These are phyloP conservation scores for Termitomyces sp. DNA, from an alignment of 768 basidiomycete genomes.

Conservation along the genomic window DNA sequence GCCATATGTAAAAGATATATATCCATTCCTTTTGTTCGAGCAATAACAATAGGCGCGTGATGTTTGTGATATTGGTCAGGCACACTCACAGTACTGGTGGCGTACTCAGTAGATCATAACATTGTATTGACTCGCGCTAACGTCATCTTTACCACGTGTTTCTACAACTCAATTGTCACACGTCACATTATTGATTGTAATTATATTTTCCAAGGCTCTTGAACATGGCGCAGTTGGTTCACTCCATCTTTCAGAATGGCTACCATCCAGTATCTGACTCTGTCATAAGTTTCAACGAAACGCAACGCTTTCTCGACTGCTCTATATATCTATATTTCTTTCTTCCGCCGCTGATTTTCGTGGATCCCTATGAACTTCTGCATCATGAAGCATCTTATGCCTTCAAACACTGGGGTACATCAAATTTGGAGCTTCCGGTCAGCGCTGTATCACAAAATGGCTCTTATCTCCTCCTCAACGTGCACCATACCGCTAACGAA, in stretches of 20 bases:
- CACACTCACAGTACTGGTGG: no score
- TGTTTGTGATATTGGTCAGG: no score
- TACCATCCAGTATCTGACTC: conserved; percentile 34
- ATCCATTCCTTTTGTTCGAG: no score
- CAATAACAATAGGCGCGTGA: no score
- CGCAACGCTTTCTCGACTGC: conserved; percentile 20
- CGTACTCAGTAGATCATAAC: no score
- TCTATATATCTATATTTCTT: conserved; percentile 32
- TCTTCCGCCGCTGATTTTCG: conserved; percentile 39
- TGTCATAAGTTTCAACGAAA: conserved; percentile 18
- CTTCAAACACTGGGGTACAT: conserved; percentile 35
- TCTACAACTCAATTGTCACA: no score
- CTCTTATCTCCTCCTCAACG: conserved; percentile 21
- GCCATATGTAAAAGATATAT: no score
- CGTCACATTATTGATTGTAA: not conserved
- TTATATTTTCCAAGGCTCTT: not conserved
- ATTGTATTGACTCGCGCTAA: no score
- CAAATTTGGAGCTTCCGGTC: conserved; percentile 43
- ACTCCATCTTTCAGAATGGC: conserved; percentile 26
- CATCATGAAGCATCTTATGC: conserved; percentile 31
- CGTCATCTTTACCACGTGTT: no score
- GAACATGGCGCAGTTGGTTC: conserved; percentile 21
- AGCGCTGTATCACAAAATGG: conserved; percentile 26
- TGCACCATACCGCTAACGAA: conserved; percentile 7
- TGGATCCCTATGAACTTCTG: conserved; percentile 44